Evolutionary conservation across 306 rosid genomes (phyloP).

Genomic region (Alnus rubra): DNA sequence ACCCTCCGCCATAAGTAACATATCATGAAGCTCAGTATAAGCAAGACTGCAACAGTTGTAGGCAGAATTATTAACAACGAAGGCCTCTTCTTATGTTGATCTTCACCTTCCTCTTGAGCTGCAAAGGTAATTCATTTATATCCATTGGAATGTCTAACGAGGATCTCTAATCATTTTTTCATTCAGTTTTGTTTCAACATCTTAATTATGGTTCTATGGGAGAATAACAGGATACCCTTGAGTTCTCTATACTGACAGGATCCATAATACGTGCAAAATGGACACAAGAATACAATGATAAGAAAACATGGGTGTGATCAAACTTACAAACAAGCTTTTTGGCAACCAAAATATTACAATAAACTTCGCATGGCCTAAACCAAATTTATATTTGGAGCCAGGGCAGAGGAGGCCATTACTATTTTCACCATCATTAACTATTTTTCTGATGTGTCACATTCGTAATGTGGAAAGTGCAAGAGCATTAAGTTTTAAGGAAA

Average conservation of each 20-base stretch:
- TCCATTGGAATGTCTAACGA: background rate
- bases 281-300: background rate
- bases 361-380: background rate
- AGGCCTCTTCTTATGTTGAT: background rate
- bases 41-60: background rate
- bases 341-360: background rate
- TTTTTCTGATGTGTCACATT: no score
- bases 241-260: no score
- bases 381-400: background rate
- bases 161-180: background rate
- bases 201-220: no score
- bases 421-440: no score
- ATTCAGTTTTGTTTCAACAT: no score
- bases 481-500: no score
- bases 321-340: background rate
- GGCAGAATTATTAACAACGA: constrained; percentile 12
- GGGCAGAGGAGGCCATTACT: no score
- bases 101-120: constrained; percentile 24
- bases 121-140: background rate
- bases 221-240: no score
- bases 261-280: no score
- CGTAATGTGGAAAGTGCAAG: no score
- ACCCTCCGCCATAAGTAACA: background rate
- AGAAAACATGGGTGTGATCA: background rate
- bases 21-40: background rate